Conservation (phyloP, 106 monocot species). For the Dendrobium officinale region DNA sequence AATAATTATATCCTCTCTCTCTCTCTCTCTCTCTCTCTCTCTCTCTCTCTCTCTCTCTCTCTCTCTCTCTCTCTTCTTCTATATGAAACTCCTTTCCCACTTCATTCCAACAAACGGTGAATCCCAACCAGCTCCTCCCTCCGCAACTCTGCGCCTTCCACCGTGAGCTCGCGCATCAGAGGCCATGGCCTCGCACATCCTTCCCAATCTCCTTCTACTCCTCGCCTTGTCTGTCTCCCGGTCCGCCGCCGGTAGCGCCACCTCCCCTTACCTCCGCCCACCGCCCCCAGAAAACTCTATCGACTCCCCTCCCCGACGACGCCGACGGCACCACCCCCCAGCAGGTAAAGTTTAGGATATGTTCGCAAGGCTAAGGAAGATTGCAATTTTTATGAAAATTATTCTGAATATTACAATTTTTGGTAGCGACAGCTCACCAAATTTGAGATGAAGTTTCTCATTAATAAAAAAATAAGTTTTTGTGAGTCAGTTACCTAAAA, state of each 20-base stretch:
- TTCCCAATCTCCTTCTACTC: neutral
- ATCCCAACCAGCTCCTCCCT: neutral
- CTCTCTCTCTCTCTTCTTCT: too few species aligned
- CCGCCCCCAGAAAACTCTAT: constrained; percentile 32
- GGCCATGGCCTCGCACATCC: neutral
- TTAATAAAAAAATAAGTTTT: too few species aligned
- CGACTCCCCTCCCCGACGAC: constrained; percentile 26
- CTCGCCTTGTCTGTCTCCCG: neutral
- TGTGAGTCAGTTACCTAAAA: too few species aligned
- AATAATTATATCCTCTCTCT: too few species aligned
- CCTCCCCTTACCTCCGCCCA: constrained; percentile 30
- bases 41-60: too few species aligned
- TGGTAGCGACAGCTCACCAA: too few species aligned
- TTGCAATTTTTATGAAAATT: too few species aligned
- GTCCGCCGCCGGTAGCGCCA: neutral
- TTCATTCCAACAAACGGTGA: neutral
- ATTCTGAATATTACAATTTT: too few species aligned
- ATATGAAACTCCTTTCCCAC: too few species aligned
- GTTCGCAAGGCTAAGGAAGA: too few species aligned
- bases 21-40: too few species aligned
- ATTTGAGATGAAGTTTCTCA: too few species aligned
- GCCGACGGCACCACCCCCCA: constrained; percentile 51
- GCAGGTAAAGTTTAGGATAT: constrained; percentile 30
- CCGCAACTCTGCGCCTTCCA: neutral
- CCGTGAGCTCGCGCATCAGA: neutral